Evolutionary conservation across 192 early-diverging fungal species (phyloP).

Genomic region (Diversispora epigaea): DNA sequence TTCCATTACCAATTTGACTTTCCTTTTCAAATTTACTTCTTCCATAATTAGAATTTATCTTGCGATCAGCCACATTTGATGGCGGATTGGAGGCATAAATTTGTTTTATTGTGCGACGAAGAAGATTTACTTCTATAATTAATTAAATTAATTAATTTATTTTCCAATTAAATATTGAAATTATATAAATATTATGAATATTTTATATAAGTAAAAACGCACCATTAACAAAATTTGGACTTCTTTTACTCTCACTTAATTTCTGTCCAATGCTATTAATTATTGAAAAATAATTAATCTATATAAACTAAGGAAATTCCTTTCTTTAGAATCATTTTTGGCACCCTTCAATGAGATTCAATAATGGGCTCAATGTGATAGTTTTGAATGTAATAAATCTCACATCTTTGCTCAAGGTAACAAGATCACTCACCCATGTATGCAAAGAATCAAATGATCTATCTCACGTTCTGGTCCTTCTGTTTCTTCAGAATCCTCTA

Average conservation of each 20-base stretch:
- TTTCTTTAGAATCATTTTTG: neutral
- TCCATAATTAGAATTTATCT: neutral
- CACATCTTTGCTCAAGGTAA: neutral
- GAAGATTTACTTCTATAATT: slow-evolving; percentile 65
- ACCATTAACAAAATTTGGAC: slow-evolving; percentile 65
- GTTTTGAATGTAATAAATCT: neutral
- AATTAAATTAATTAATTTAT: too few relatives aligned
- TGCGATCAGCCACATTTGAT: neutral
- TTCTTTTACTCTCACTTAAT: slow-evolving; percentile 67
- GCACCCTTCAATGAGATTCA: too few relatives aligned
- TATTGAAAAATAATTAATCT: neutral
- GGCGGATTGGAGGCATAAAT: slow-evolving; percentile 5
- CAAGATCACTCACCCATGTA: slow-evolving; percentile 62
- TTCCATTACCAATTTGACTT: slow-evolving; percentile 42
- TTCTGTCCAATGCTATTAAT: slow-evolving; percentile 73
- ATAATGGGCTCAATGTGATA: neutral
- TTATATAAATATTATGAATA: neutral
- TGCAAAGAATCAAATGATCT: slow-evolving; percentile 79
- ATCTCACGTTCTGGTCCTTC: slow-evolving; percentile 62
- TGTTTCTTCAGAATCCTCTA: neutral
- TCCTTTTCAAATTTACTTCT: neutral
- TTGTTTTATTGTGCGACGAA: slow-evolving; percentile 65
- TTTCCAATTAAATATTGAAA: neutral
- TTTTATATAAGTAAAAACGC: neutral
- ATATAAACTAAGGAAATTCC: neutral